Evolutionary conservation across 371 early-diverging fungal genomes (phyloP).

Genomic region (Parasitella parasitica): DNA sequence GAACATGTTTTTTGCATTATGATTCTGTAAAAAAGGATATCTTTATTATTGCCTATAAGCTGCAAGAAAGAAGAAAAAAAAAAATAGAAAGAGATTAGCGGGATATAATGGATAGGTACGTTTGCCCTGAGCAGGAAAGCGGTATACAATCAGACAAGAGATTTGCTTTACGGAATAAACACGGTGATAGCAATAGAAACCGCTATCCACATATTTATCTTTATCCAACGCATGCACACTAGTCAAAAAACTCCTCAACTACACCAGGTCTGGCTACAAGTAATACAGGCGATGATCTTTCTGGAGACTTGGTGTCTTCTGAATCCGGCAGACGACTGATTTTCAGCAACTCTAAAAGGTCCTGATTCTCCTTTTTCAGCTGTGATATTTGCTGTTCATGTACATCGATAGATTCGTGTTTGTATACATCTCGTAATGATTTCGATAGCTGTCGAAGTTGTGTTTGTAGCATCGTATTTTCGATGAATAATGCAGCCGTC

Average conservation of each 20-base stretch:
- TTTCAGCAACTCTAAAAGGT: constrained; percentile 24
- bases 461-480: constrained; percentile 39
- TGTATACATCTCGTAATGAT: constrained; percentile 23
- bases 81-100: too few species aligned
- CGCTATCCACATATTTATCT: too few species aligned
- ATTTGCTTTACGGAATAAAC: too few species aligned
- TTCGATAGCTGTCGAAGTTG: constrained; percentile 30
- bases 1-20: too few species aligned
- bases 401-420: constrained; percentile 13
- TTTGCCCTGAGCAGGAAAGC: too few species aligned
- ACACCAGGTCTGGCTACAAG: constrained; percentile 5
- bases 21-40: too few species aligned
- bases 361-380: constrained; percentile 32
- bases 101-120: too few species aligned
- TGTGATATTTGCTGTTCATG: constrained; percentile 25
- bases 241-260: constrained; percentile 18
- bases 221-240: too few species aligned
- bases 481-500: constrained; percentile 40
- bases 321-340: constrained; percentile 7
- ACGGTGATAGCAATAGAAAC: too few species aligned
- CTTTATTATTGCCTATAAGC: too few species aligned
- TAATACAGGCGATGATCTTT: constrained; percentile 12
- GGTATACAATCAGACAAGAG: too few species aligned
- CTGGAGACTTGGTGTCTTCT: not conserved
- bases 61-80: too few species aligned